Evolutionary conservation across 1,284 basidiomycete species (phyloP).

Genomic region (Tylopilus orsonianus): DNA sequence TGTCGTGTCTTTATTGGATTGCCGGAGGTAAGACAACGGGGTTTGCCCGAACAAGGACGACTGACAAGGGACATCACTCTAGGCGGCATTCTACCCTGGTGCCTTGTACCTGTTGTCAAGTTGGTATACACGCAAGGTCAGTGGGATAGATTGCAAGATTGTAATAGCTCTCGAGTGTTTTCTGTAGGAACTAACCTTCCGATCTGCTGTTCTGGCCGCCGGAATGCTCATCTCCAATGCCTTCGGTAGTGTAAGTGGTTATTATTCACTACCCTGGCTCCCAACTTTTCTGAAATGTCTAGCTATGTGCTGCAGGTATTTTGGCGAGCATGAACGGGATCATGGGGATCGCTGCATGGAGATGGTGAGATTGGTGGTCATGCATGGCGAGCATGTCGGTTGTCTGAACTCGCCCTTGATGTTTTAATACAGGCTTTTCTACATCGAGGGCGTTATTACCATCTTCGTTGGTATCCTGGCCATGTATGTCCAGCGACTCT

Average conservation of each 20-base stretch:
- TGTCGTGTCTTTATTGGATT: conserved; percentile 4
- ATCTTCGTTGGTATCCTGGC: conserved; percentile 52
- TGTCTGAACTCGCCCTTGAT: neutral
- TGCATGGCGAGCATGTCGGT: neutral
- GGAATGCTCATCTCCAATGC: conserved; percentile 73
- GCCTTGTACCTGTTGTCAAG: conserved; percentile 59
- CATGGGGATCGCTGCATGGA: conserved; percentile 67
- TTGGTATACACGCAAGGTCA: conserved; percentile 68
- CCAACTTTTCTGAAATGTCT: conserved; percentile 37
- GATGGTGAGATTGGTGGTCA: conserved; percentile 44
- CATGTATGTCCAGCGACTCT: conserved; percentile 40
- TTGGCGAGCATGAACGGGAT: conserved; percentile 49
- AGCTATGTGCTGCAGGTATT: conserved; percentile 1
- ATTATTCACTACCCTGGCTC: no score
- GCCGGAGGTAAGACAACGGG: conserved; percentile 35
- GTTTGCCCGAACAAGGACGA: neutral
- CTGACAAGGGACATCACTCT: neutral
- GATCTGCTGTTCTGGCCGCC: conserved; percentile 67
- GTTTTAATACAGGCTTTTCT: conserved; percentile 26
- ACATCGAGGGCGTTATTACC: conserved; percentile 46
- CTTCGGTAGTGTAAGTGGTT: conserved; percentile 54
- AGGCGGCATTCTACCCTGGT: conserved; percentile 65
- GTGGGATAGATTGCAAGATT: neutral
- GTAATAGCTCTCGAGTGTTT: neutral
- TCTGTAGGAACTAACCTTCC: conserved; percentile 63